phyloP scores from a whole-genome alignment of 176 grass and related monocot genomes.

The Stipa capillata region DNA sequence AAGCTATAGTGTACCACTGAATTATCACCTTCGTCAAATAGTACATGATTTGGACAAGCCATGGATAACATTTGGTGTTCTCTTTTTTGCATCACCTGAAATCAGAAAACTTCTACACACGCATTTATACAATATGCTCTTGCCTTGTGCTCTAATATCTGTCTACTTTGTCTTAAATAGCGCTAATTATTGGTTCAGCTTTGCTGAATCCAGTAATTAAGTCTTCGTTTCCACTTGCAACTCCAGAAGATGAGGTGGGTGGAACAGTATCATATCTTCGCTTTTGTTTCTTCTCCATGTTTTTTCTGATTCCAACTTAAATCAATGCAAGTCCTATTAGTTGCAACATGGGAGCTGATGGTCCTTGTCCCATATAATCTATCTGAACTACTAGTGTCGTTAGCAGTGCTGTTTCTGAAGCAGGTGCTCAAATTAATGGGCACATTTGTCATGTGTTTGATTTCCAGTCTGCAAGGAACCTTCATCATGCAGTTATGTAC shows the following conservation, averaged over 20 bases:
- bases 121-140: no score
- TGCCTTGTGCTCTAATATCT: no score
- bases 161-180: background rate
- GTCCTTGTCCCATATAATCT: background rate
- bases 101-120: background rate
- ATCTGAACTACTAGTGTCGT: background rate
- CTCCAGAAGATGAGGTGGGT: background rate
- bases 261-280: background rate
- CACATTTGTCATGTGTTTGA: constrained; percentile 17
- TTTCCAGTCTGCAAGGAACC: background rate
- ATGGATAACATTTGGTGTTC: background rate
- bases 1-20: background rate
- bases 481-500: background rate
- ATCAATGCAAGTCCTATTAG: background rate
- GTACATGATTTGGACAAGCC: constrained; percentile 7
- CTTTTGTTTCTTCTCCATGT: background rate
- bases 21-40: constrained; percentile 11
- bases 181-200: background rate
- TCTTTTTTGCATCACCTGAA: background rate
- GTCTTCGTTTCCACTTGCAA: background rate
- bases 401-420: background rate
- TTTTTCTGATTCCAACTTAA: background rate
- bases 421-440: background rate
- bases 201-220: background rate
- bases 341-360: constrained; percentile 2